A percentile compares a stretch with the other conserved stretches of the same genome.
Conservation (phyloP, 139 green algal species). For the Tetradesmus lagerheimii region DNA sequence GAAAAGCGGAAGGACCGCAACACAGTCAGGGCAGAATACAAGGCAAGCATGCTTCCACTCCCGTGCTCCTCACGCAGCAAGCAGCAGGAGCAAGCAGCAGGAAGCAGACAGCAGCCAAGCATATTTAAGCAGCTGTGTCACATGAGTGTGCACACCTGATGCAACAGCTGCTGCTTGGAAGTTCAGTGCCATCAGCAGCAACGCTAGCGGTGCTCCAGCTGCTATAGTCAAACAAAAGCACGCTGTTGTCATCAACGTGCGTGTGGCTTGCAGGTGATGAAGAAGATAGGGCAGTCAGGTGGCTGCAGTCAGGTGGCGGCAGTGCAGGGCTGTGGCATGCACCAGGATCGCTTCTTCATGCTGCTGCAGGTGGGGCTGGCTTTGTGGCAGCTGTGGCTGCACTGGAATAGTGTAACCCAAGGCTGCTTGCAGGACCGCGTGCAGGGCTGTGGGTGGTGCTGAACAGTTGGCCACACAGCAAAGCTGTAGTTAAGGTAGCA, state of each 20-base stretch:
- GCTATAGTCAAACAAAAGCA: not conserved
- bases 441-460: not conserved
- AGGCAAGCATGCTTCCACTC: conserved; percentile 39
- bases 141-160: not conserved
- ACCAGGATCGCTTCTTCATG: conserved; percentile 79
- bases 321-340: conserved; percentile 51
- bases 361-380: conserved; percentile 76
- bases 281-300: conserved; percentile 53
- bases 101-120: not conserved
- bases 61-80: not conserved
- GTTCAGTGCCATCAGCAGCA: not conserved
- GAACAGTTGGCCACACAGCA: not conserved
- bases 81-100: not conserved
- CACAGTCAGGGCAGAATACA: conserved; percentile 70
- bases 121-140: not conserved
- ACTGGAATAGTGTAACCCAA: not conserved
- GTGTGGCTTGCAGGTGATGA: conserved; percentile 55
- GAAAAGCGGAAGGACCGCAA: conserved; percentile 64
- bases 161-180: conserved; percentile 1
- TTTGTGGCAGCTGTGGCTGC: not conserved
- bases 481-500: not conserved
- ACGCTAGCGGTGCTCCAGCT: not conserved
- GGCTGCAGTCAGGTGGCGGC: conserved; percentile 52
- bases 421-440: not conserved
- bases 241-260: not conserved